Percentiles rank a stretch among this genome's conserved stretches.
phyloP scores from a whole-genome alignment of 2,329 filamentous ascomycete genomes.

The Aspergillus tubingensis region DNA sequence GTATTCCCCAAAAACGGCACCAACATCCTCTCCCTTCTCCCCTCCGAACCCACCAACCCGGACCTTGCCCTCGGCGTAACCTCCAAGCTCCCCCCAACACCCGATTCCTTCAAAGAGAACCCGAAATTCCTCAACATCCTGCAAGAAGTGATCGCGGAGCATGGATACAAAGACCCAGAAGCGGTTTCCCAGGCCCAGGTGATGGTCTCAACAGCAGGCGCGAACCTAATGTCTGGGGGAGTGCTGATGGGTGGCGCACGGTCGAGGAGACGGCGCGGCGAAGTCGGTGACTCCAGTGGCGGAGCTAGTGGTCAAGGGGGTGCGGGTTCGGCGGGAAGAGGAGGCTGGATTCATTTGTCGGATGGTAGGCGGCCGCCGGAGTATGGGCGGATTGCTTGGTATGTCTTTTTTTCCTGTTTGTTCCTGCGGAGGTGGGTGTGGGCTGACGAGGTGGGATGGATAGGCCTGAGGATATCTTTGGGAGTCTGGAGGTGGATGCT shows the following conservation, averaged over 20 bases:
- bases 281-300: conserved; percentile 52
- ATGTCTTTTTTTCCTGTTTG: conserved; percentile 4
- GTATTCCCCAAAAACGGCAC: conserved; percentile 46
- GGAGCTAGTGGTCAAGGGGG: conserved; percentile 62
- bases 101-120: conserved; percentile 59
- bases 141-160: conserved; percentile 55
- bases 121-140: conserved; percentile 57
- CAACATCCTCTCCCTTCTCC: conserved; percentile 58
- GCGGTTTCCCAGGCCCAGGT: conserved; percentile 61
- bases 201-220: conserved; percentile 61
- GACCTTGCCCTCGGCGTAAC: conserved; percentile 59
- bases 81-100: conserved; percentile 57
- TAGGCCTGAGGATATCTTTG: conserved; percentile 66
- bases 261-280: conserved; percentile 38
- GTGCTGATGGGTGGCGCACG: conserved; percentile 46
- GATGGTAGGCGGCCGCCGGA: conserved; percentile 63
- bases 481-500: conserved; percentile 63
- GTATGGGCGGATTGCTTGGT: conserved; percentile 64
- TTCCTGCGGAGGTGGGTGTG: background rate
- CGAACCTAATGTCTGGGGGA: conserved; percentile 55
- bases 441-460: conserved; percentile 14
- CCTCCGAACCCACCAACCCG: conserved; percentile 55
- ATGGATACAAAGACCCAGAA: conserved; percentile 58
- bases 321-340: conserved; percentile 57
- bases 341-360: conserved; percentile 65